These are phyloP conservation scores for Limtongozyma cylindracea DNA, from an alignment of 805 yeast species.

Conservation along the genomic window DNA sequence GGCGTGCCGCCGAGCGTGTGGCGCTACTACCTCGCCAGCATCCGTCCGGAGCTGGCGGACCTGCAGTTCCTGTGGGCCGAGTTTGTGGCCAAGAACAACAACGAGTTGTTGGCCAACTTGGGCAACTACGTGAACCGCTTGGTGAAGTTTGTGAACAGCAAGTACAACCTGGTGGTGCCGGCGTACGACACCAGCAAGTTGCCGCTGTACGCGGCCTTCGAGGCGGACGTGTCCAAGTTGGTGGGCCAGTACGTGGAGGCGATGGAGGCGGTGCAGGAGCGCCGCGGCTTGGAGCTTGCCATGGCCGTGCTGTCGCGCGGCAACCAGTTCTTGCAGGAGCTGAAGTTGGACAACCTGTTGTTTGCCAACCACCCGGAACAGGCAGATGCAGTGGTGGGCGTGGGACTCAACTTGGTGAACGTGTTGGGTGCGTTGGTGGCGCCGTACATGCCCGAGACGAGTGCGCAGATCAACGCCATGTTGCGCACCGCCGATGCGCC, in stretches of 20 bases:
- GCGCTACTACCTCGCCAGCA: slow-evolving; percentile 85
- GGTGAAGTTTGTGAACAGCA: slow-evolving; percentile 71
- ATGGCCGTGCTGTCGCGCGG: slow-evolving; percentile 87
- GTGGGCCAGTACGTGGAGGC: slow-evolving; percentile 35
- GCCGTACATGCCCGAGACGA: slow-evolving; percentile 82
- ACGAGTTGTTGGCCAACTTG: slow-evolving; percentile 81
- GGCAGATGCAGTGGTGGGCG: slow-evolving; percentile 81
- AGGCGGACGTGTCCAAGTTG: slow-evolving; percentile 34
- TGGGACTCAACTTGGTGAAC: slow-evolving; percentile 74
- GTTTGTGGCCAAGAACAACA: slow-evolving; percentile 80
- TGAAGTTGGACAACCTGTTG: slow-evolving; percentile 75
- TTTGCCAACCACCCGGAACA: slow-evolving; percentile 51
- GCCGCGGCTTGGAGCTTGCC: slow-evolving; percentile 78
- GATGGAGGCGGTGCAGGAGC: slow-evolving; percentile 58
- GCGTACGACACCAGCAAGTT: slow-evolving; percentile 20
- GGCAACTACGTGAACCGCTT: slow-evolving; percentile 94
- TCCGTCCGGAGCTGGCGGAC: slow-evolving; percentile 90
- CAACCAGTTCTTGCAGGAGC: slow-evolving; percentile 86
- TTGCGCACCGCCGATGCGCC: slow-evolving; percentile 71
- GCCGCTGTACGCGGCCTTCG: slow-evolving; percentile 18
- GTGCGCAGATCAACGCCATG: slow-evolving; percentile 44
- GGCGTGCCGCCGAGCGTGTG: slow-evolving; percentile 85
- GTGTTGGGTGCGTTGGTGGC: slow-evolving; percentile 57
- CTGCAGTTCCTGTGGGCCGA: slow-evolving; percentile 96
- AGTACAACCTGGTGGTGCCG: slow-evolving; percentile 82